These are phyloP conservation scores for Cytospora piceicola DNA, from an alignment of 2,329 filamentous ascomycete genomes.

Conservation along the genomic window DNA sequence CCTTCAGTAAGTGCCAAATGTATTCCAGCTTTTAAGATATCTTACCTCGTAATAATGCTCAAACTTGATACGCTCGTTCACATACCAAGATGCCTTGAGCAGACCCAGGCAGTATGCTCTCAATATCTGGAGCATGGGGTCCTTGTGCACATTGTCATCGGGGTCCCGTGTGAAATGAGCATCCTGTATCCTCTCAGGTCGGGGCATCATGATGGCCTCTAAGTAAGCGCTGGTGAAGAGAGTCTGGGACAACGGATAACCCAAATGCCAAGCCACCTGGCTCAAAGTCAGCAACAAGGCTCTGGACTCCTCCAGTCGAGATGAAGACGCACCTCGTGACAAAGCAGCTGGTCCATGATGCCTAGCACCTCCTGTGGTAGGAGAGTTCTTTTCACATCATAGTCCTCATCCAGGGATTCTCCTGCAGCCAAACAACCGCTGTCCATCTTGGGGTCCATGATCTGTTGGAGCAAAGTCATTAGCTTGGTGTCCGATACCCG, in stretches of 20 bases:
- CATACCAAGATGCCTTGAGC: conserved; percentile 79
- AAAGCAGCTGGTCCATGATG: conserved; percentile 91
- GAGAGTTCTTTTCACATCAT: conserved; percentile 70
- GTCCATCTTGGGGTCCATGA: conserved; percentile 99
- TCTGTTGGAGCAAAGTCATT: conserved; percentile 57
- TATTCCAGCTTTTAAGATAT: conserved; percentile 33
- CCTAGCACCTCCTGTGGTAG: conserved; percentile 82
- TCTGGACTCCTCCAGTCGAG: not conserved
- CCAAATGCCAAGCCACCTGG: conserved; percentile 94
- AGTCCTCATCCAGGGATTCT: conserved; percentile 82
- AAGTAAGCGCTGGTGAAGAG: conserved; percentile 92
- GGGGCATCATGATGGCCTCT: conserved; percentile 76
- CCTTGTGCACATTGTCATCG: conserved; percentile 38
- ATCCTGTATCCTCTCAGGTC: conserved; percentile 65
- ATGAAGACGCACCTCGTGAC: conserved; percentile 69
- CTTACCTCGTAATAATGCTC: conserved; percentile 87
- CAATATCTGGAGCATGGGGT: conserved; percentile 66
- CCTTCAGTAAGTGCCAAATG: not conserved
- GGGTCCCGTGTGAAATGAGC: conserved; percentile 61
- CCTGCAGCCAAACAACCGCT: conserved; percentile 80
- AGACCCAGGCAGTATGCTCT: conserved; percentile 85
- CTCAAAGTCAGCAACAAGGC: conserved; percentile 5
- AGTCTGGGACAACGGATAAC: conserved; percentile 94
- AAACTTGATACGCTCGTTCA: conserved; percentile 75
- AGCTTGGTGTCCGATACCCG: not conserved